Percentiles rank a stretch among this genome's conserved stretches.
phyloP scores from a whole-genome alignment of 768 basidiomycete genomes.

The Trametes maxima region DNA sequence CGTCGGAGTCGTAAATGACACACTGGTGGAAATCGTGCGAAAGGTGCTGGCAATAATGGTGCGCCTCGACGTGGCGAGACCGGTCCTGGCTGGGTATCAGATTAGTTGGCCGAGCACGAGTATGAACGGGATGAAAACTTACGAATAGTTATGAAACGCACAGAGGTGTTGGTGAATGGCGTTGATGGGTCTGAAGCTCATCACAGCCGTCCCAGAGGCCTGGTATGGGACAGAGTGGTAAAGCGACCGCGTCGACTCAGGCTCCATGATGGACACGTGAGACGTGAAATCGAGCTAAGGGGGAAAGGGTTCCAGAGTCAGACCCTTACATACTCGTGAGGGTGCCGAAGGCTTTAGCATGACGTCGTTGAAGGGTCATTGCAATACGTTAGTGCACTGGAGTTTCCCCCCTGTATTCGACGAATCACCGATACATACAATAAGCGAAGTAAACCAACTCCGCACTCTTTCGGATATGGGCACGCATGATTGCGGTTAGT shows the following conservation, averaged over 20 bases:
- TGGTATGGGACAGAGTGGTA: constrained; percentile 34
- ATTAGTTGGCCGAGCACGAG: neutral
- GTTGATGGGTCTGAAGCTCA: constrained; percentile 41
- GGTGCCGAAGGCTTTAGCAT: neutral
- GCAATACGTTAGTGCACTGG: too few species aligned
- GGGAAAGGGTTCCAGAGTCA: neutral
- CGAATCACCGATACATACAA: too few species aligned
- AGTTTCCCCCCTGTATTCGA: too few species aligned
- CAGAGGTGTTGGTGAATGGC: constrained; percentile 36
- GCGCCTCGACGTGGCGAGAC: constrained; percentile 43
- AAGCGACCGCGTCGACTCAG: constrained; percentile 30
- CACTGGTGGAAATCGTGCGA: constrained; percentile 45
- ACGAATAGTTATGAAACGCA: constrained; percentile 40
- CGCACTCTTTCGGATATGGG: too few species aligned
- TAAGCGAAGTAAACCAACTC: too few species aligned
- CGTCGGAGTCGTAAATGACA: constrained; percentile 47
- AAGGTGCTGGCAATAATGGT: constrained; percentile 47
- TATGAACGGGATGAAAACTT: constrained; percentile 6
- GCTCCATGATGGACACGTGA: constrained; percentile 27
- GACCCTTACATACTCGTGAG: neutral
- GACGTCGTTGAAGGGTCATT: constrained; percentile 5
- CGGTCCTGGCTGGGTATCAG: constrained; percentile 30
- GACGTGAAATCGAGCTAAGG: neutral
- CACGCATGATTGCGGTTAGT: too few species aligned
- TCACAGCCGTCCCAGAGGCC: constrained; percentile 31